These are phyloP conservation scores for Whalleya microplaca DNA, from an alignment of 2,329 filamentous ascomycete genomes.

Conservation along the genomic window DNA sequence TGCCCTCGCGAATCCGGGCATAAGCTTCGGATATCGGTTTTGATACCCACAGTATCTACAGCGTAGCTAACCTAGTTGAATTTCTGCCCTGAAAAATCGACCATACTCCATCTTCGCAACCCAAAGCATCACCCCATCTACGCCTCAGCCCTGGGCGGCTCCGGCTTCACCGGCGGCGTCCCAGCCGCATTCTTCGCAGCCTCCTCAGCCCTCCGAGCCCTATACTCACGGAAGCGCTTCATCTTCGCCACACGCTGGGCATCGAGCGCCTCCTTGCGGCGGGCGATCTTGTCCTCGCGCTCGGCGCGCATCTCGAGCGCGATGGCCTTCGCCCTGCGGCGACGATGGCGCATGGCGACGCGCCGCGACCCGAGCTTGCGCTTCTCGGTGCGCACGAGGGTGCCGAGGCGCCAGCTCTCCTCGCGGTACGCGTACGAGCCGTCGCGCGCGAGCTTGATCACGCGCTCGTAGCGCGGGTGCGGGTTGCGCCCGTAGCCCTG, in stretches of 20 bases:
- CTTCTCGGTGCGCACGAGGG: constrained; percentile 55
- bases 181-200: constrained; percentile 1
- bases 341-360: constrained; percentile 55
- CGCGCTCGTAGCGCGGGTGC: constrained; percentile 45
- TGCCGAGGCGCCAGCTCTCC: constrained; percentile 63
- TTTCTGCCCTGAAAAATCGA: too few species aligned
- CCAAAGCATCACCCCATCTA: background rate
- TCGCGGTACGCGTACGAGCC: constrained; percentile 59
- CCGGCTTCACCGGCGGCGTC: constrained; percentile 7
- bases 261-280: constrained; percentile 37
- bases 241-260: constrained; percentile 26
- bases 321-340: constrained; percentile 41
- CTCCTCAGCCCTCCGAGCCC: constrained; percentile 19
- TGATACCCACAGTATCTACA: too few species aligned
- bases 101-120: too few species aligned
- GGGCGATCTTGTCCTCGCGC: constrained; percentile 36
- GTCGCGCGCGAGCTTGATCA: constrained; percentile 54
- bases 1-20: too few species aligned
- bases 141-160: constrained; percentile 24
- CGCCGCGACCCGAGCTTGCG: constrained; percentile 47
- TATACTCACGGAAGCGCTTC: constrained; percentile 31
- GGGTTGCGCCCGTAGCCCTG: constrained; percentile 33
- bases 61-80: too few species aligned
- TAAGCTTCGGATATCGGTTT: too few species aligned
- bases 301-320: constrained; percentile 35